Evolutionary conservation across 768 basidiomycete species (phyloP).

Genomic region (Russula griseocarnosa): DNA sequence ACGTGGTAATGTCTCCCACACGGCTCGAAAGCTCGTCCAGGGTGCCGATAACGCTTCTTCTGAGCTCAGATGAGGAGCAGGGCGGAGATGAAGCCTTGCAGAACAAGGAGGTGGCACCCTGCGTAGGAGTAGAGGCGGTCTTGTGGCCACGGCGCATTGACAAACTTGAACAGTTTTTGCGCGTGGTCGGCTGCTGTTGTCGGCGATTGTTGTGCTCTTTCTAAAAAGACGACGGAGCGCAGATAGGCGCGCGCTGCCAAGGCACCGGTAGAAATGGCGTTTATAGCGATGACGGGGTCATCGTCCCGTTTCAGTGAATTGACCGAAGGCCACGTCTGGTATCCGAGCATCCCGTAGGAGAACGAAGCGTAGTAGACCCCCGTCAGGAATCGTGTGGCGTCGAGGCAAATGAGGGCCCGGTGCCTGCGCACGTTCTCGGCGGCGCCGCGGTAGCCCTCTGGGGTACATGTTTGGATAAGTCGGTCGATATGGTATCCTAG

Average conservation of each 20-base stretch:
- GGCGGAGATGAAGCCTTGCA: conserved; percentile 2
- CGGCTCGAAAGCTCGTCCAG: conserved; percentile 8
- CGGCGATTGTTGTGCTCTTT: neutral
- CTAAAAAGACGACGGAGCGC: neutral
- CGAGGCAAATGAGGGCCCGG: conserved; percentile 4
- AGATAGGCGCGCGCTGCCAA: conserved; percentile 8
- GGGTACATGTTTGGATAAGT: conserved; percentile 7
- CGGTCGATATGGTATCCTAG: conserved; percentile 4
- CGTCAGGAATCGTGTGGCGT: neutral
- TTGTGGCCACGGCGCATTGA: neutral
- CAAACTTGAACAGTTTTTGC: neutral
- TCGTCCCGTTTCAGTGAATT: conserved; percentile 14
- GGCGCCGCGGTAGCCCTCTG: neutral
- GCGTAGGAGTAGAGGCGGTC: neutral
- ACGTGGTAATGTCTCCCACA: conserved; percentile 10
- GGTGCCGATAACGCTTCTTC: neutral
- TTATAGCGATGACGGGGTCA: conserved; percentile 6
- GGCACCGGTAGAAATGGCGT: conserved; percentile 2
- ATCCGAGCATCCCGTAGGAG: conserved; percentile 4
- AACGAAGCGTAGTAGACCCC: neutral
- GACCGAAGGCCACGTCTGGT: conserved; percentile 8
- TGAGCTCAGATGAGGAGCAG: conserved; percentile 1
- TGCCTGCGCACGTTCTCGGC: neutral
- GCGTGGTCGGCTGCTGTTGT: neutral
- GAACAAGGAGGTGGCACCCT: conserved; percentile 8